A percentile compares a stretch with the other conserved stretches of the same genome.
phyloP scores from a whole-genome alignment of 805 yeast genomes.

The Ogataea dorogensis region DNA sequence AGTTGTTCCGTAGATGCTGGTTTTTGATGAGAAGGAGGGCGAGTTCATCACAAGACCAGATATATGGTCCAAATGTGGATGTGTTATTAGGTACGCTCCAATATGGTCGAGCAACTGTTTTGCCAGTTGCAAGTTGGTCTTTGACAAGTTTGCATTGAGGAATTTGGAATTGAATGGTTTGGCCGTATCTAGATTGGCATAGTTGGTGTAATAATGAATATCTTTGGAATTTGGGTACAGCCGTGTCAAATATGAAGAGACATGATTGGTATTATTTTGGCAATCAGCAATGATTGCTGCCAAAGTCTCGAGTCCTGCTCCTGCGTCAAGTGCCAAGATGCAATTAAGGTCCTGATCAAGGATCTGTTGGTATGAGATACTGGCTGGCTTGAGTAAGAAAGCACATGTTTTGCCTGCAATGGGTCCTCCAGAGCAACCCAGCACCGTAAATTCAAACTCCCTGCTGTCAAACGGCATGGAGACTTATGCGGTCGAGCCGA shows the following conservation, averaged over 20 bases:
- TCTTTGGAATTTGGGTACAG: slow-evolving; percentile 19
- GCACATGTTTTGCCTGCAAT: slow-evolving; percentile 68
- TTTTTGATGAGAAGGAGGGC: slow-evolving; percentile 46
- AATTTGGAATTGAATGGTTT: slow-evolving; percentile 11
- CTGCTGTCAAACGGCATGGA: background rate
- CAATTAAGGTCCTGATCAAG: slow-evolving; percentile 31
- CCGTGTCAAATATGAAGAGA: slow-evolving; percentile 14
- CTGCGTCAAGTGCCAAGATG: slow-evolving; percentile 72
- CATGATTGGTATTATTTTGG: slow-evolving; percentile 1
- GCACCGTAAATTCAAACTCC: slow-evolving; percentile 56
- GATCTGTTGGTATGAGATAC: slow-evolving; percentile 40
- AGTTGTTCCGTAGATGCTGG: slow-evolving; percentile 51
- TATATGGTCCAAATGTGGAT: slow-evolving; percentile 83
- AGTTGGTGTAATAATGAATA: slow-evolving; percentile 12
- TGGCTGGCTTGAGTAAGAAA: slow-evolving; percentile 58
- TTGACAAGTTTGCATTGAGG: slow-evolving; percentile 5
- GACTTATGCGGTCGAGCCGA: too few species aligned
- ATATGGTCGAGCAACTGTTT: slow-evolving; percentile 36
- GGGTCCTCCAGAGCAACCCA: slow-evolving; percentile 89
- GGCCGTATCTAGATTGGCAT: background rate
- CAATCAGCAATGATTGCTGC: slow-evolving; percentile 34
- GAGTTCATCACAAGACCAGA: slow-evolving; percentile 68
- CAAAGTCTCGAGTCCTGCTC: slow-evolving; percentile 63
- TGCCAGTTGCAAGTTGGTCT: slow-evolving; percentile 15
- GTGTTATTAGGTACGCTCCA: slow-evolving; percentile 59